A percentile compares a stretch with the other conserved stretches of the same genome.
phyloP scores from a whole-genome alignment of 257 asterid species.

The Fraxinus excelsior region DNA sequence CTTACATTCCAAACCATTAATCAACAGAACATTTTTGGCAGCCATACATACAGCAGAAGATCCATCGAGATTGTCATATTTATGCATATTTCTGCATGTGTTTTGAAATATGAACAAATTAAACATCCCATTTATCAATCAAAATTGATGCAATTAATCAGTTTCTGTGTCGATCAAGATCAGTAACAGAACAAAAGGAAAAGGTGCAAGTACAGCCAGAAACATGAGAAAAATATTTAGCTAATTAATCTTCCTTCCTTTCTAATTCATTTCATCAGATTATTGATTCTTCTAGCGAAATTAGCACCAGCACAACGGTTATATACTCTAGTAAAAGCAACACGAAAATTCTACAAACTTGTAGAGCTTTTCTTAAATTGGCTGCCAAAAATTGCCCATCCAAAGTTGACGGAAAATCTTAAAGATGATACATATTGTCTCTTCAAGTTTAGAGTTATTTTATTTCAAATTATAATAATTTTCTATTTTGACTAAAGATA shows the following conservation, averaged over 20 bases:
- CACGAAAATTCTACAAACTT: background rate
- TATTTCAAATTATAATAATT: background rate
- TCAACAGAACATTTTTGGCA: slow-evolving; percentile 59
- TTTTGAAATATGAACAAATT: slow-evolving; percentile 21
- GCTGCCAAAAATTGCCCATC: background rate
- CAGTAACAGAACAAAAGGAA: slow-evolving; percentile 3
- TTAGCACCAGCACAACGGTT: slow-evolving; percentile 9
- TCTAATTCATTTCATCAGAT: background rate
- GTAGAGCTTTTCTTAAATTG: background rate
- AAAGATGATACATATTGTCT: background rate
- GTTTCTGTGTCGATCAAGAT: background rate
- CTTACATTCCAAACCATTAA: slow-evolving; percentile 93
- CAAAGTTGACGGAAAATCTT: background rate
- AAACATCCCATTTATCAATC: slow-evolving; percentile 20
- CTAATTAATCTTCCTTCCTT: background rate
- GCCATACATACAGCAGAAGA: slow-evolving; percentile 57
- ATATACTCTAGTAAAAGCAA: background rate
- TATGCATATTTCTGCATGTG: slow-evolving; percentile 63
- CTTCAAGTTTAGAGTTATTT: background rate
- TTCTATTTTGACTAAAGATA: background rate
- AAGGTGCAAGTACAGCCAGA: background rate
- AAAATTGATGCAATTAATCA: slow-evolving; percentile 9
- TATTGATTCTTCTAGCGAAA: slow-evolving; percentile 3
- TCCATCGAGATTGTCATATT: slow-evolving; percentile 55
- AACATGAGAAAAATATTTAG: background rate